Conservation (phyloP, 106 monocot species). For the Platanthera guangdongensis region DNA sequence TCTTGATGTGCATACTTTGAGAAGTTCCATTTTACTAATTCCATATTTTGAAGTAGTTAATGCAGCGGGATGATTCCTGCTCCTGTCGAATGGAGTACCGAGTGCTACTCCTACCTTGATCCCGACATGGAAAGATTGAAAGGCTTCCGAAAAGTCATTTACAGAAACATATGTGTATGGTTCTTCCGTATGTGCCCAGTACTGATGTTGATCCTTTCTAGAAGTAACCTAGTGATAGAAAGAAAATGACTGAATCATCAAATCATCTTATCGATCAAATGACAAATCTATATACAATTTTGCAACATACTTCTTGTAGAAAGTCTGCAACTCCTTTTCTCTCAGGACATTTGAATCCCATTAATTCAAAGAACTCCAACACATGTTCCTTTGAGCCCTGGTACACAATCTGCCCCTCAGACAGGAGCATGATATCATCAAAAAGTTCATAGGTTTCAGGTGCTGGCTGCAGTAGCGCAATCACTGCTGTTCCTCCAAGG, state of each 20-base stretch:
- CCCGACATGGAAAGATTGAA: slow-evolving; percentile 20
- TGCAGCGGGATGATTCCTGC: slow-evolving; percentile 19
- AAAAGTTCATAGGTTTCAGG: slow-evolving; percentile 20
- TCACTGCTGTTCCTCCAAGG: slow-evolving; percentile 15
- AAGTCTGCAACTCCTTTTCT: slow-evolving; percentile 31
- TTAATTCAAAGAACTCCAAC: slow-evolving; percentile 17
- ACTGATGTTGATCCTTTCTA: slow-evolving; percentile 38
- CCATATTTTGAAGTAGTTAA: slow-evolving; percentile 23
- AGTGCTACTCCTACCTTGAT: slow-evolving; percentile 11
- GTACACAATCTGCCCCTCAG: slow-evolving; percentile 16
- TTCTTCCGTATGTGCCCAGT: slow-evolving; percentile 26
- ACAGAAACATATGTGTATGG: slow-evolving; percentile 35
- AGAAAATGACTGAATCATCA: neutral
- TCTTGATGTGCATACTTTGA: slow-evolving; percentile 25
- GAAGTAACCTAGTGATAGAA: slow-evolving; percentile 27
- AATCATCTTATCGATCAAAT: neutral
- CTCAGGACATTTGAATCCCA: slow-evolving; percentile 30
- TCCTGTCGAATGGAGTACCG: slow-evolving; percentile 26
- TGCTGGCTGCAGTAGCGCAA: slow-evolving; percentile 20
- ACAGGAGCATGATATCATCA: slow-evolving; percentile 18
- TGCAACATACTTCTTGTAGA: slow-evolving; percentile 21
- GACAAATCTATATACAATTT: neutral
- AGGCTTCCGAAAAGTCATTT: slow-evolving; percentile 25
- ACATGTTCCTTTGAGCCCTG: slow-evolving; percentile 13
- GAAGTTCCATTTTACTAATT: slow-evolving; percentile 21